Percentiles rank a stretch among this genome's conserved stretches.
Conservation (phyloP, 2,329 filamentous ascomycete species). For the Erysiphe pulchra region DNA sequence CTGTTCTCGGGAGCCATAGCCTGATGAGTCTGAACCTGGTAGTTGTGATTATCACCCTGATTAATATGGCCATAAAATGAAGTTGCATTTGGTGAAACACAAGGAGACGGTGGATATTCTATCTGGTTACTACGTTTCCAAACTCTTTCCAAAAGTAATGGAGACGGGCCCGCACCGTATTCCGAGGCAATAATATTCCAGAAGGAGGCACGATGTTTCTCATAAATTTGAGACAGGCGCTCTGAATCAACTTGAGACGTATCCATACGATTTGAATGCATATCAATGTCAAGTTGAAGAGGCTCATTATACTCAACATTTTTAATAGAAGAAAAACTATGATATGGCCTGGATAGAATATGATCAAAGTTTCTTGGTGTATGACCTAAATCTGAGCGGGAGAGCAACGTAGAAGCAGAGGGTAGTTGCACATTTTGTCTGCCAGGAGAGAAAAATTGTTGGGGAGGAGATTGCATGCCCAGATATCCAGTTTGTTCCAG, state of each 20-base stretch:
- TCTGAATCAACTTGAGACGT: constrained; percentile 23
- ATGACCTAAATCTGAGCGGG: constrained; percentile 25
- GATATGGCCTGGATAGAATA: constrained; percentile 38
- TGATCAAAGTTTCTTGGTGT: constrained; percentile 19
- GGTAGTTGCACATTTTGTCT: constrained; percentile 15
- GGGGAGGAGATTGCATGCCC: constrained; percentile 11
- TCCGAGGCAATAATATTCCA: constrained; percentile 48
- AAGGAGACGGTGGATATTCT: constrained; percentile 14
- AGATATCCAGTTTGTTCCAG: constrained; percentile 16
- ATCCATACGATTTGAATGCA: constrained; percentile 18
- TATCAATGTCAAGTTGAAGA: constrained; percentile 33
- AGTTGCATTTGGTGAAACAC: constrained; percentile 7
- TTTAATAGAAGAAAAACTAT: constrained; percentile 20
- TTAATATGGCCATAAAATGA: constrained; percentile 7
- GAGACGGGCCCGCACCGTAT: constrained; percentile 37
- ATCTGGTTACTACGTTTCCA: constrained; percentile 21
- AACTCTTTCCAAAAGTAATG: constrained; percentile 41
- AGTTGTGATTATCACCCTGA: constrained; percentile 10
- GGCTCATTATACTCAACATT: constrained; percentile 15
- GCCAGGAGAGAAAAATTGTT: constrained; percentile 16
- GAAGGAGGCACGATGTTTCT: constrained; percentile 41
- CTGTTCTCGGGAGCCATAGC: constrained; percentile 19
- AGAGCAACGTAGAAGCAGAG: constrained; percentile 21
- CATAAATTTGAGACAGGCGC: constrained; percentile 44
- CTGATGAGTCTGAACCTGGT: constrained; percentile 24